Evolutionary conservation across 2,329 filamentous ascomycete genomes (phyloP).

Genomic region (Epicoccum nigrum): DNA sequence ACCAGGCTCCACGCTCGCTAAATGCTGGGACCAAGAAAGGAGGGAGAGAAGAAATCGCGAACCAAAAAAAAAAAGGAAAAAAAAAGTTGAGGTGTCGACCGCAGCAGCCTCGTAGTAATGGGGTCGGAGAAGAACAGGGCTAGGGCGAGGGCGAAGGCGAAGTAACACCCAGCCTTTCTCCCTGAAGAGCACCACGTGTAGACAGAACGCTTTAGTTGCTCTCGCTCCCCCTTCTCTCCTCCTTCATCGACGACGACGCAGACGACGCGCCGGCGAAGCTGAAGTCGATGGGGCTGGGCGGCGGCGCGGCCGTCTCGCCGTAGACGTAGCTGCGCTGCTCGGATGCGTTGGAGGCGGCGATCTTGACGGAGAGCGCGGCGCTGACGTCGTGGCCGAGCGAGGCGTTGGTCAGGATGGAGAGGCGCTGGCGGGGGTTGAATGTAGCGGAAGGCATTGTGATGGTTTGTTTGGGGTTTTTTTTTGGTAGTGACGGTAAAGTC

Average conservation of each 20-base stretch:
- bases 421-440: constrained; percentile 48
- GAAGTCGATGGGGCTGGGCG: constrained; percentile 51
- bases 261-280: constrained; percentile 42
- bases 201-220: background rate
- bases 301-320: constrained; percentile 49
- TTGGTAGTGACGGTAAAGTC: background rate
- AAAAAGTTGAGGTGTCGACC: background rate
- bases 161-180: too few species aligned
- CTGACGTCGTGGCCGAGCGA: constrained; percentile 50
- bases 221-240: constrained; percentile 29
- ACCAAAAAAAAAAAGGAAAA: background rate
- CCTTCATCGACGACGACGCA: constrained; percentile 16
- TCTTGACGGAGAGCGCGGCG: constrained; percentile 50
- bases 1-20: constrained; percentile 4
- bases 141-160: too few species aligned
- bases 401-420: constrained; percentile 50
- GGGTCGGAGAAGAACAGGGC: too few species aligned
- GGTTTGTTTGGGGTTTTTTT: background rate
- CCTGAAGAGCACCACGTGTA: too few species aligned
- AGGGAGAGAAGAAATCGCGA: too few species aligned
- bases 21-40: background rate
- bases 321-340: constrained; percentile 32
- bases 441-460: constrained; percentile 35
- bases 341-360: constrained; percentile 42
- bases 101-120: too few species aligned